Evolutionary conservation across 2,329 filamentous ascomycete species (phyloP).

Genomic region (Colletotrichum godetiae): DNA sequence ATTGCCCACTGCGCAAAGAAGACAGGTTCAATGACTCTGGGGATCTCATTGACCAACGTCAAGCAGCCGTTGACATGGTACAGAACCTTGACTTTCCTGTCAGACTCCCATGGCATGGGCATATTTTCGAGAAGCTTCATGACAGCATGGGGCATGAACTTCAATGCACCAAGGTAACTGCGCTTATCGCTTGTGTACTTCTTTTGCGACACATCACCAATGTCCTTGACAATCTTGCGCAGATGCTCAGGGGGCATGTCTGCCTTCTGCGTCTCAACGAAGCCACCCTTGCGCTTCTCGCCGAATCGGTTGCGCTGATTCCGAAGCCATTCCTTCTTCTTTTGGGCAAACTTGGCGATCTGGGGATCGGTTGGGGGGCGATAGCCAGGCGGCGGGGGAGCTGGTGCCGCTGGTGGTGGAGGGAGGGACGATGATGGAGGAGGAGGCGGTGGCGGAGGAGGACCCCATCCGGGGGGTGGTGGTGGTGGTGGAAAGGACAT

Average conservation of each 20-base stretch:
- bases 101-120: conserved; percentile 99
- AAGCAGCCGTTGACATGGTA: conserved; percentile 99
- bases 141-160: conserved; percentile 99
- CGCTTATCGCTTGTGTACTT: conserved; percentile 99
- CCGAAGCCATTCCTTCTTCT: conserved; percentile 99
- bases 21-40: conserved; percentile 95
- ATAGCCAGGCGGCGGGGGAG: conserved; percentile 88
- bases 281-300: conserved; percentile 96
- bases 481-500: conserved; percentile 69
- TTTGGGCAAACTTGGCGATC: conserved; percentile 94
- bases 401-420: conserved; percentile 66
- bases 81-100: conserved; percentile 94
- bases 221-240: conserved; percentile 98
- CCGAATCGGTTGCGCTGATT: conserved; percentile 92
- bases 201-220: conserved; percentile 98
- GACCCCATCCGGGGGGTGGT: conserved; percentile 68
- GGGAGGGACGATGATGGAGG: conserved; percentile 68
- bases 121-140: conserved; percentile 98
- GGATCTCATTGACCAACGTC: conserved; percentile 96
- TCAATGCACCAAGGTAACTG: conserved; percentile 95
- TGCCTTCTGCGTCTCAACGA: conserved; percentile 97
- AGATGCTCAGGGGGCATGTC: conserved; percentile 99
- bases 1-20: conserved; percentile 99
- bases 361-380: conserved; percentile 84
- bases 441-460: conserved; percentile 59